Evolutionary conservation across 306 rosid genomes (phyloP).

Genomic region (Trifolium pratense): DNA sequence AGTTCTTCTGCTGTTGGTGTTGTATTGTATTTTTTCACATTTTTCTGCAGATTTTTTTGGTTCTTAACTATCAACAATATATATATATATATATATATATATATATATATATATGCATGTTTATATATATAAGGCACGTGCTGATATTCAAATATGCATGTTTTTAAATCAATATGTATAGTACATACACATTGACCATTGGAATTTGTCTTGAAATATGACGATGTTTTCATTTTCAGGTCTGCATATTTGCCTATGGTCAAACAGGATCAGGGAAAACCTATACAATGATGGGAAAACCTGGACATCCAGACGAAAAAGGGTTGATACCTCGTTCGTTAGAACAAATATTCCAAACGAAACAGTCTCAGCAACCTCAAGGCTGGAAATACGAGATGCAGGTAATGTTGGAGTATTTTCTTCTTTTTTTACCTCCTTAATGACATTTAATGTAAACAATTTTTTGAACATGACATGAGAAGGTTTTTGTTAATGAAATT

Average conservation of each 20-base stretch:
- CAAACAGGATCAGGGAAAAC: conserved; percentile 99
- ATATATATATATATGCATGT: too few relatives aligned
- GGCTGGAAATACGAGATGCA: conserved; percentile 99
- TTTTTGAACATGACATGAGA: conserved; percentile 8
- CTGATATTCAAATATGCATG: background rate
- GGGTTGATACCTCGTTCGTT: conserved; percentile 94
- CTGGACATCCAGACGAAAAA: conserved; percentile 75
- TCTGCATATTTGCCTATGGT: conserved; percentile 97
- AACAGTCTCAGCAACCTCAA: conserved; percentile 75
- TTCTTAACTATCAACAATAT: background rate
- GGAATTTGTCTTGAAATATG: conserved; percentile 24
- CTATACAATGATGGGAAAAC: conserved; percentile 97
- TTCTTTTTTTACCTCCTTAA: conserved; percentile 12
- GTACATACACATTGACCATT: conserved; percentile 3
- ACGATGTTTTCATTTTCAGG: conserved; percentile 59
- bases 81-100: too few relatives aligned
- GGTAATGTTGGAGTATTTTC: conserved; percentile 54
- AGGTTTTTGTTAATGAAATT: conserved; percentile 7
- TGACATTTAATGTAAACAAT: background rate
- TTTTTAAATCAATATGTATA: background rate
- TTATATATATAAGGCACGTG: background rate
- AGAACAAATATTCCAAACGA: conserved; percentile 88
- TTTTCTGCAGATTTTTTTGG: background rate
- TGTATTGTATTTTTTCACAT: background rate
- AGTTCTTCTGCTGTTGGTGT: background rate